phyloP scores from a whole-genome alignment of 371 early-diverging fungal species.

The Apophysomyces trapeziformis region DNA sequence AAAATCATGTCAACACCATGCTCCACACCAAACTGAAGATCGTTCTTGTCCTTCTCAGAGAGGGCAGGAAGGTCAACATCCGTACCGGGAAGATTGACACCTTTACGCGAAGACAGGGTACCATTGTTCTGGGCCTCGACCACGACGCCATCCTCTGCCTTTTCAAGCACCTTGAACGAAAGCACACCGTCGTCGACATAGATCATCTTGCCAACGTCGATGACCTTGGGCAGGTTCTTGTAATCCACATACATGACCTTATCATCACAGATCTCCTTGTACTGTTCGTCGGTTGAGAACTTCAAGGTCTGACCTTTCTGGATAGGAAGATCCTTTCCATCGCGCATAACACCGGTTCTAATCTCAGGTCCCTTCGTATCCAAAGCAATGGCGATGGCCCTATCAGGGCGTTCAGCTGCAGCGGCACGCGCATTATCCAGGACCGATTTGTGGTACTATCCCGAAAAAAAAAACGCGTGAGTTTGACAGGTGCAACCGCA shows the following conservation, averaged over 20 bases:
- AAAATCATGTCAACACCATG: constrained; percentile 95
- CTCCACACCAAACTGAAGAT: constrained; percentile 89
- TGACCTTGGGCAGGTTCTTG: constrained; percentile 80
- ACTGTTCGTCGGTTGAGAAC: constrained; percentile 76
- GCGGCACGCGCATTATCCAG: constrained; percentile 77
- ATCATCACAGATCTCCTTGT: constrained; percentile 64
- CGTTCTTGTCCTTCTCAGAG: constrained; percentile 89
- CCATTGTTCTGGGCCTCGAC: constrained; percentile 75
- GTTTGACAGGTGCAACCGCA: background rate
- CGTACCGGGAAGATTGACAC: constrained; percentile 84
- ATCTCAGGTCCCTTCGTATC: constrained; percentile 91
- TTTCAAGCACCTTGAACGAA: constrained; percentile 77
- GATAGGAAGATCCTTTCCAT: constrained; percentile 55
- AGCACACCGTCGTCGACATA: constrained; percentile 84
- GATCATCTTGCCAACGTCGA: constrained; percentile 79
- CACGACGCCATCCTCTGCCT: constrained; percentile 59
- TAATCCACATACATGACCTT: constrained; percentile 85
- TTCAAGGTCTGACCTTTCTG: constrained; percentile 71
- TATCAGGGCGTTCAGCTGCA: constrained; percentile 39
- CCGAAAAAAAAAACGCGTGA: background rate
- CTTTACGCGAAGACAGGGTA: constrained; percentile 77
- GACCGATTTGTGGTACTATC: constrained; percentile 80
- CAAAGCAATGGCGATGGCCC: constrained; percentile 77
- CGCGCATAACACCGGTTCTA: constrained; percentile 76
- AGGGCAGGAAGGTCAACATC: constrained; percentile 87